These are phyloP conservation scores for Cicer judaicum DNA, from an alignment of 306 rosid genomes.

Conservation along the genomic window DNA sequence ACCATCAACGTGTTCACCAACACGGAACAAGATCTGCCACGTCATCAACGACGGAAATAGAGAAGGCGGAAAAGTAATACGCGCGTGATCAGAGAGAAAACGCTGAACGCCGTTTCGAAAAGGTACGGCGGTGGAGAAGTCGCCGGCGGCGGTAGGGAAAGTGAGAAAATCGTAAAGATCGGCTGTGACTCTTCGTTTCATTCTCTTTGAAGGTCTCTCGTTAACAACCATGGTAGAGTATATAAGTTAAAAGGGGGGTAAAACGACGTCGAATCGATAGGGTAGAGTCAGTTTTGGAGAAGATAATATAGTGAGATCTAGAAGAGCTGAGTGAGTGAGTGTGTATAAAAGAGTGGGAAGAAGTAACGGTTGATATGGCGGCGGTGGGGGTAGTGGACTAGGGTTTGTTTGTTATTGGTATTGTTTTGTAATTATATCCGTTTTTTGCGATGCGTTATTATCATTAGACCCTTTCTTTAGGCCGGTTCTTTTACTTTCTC, in stretches of 20 bases:
- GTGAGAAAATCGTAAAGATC: constrained; percentile 74
- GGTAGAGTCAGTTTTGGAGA: neutral
- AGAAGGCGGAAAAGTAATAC: constrained; percentile 65
- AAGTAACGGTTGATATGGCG: too few species aligned
- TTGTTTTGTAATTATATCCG: too few species aligned
- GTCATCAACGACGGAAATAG: constrained; percentile 76
- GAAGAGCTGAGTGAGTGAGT: neutral
- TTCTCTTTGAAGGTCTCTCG: constrained; percentile 76
- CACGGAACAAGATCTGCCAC: constrained; percentile 84
- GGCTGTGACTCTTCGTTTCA: constrained; percentile 77
- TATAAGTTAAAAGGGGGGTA: neutral
- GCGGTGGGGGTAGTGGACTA: too few species aligned
- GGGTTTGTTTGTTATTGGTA: too few species aligned
- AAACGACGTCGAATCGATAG: constrained; percentile 1
- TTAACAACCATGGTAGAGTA: constrained; percentile 64
- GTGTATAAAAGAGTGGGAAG: neutral
- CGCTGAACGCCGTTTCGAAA: constrained; percentile 61
- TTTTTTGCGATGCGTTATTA: too few species aligned
- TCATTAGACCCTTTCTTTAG: too few species aligned
- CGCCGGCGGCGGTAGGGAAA: constrained; percentile 26
- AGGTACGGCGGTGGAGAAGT: constrained; percentile 38
- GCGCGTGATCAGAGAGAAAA: constrained; percentile 71
- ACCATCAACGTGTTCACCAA: constrained; percentile 49
- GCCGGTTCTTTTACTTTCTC: too few species aligned
- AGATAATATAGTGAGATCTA: neutral